phyloP scores from a whole-genome alignment of 1,139 yeast genomes.

The Wickerhamomyces sp. region DNA sequence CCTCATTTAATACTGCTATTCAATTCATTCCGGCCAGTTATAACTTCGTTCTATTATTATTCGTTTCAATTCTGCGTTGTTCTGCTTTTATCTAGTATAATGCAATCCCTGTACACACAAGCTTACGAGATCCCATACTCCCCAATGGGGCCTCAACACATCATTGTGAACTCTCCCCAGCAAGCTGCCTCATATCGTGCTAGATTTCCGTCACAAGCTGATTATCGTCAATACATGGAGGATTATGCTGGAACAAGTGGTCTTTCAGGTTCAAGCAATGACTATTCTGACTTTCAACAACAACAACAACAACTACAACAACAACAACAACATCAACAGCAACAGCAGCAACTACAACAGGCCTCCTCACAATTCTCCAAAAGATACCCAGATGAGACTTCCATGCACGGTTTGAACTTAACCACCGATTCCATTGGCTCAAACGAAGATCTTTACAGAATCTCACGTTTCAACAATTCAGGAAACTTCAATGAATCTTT shows the following conservation, averaged over 20 bases:
- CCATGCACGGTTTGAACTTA: background rate
- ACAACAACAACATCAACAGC: conserved; percentile 1
- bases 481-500: background rate
- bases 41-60: background rate
- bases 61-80: no score
- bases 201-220: conserved; percentile 13
- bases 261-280: conserved; percentile 1
- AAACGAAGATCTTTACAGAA: background rate
- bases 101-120: conserved; percentile 17
- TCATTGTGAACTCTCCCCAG: conserved; percentile 21
- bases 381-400: background rate
- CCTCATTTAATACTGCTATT: background rate
- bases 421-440: background rate
- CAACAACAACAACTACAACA: conserved; percentile 2
- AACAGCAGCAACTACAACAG: background rate
- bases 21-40: background rate
- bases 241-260: conserved; percentile 4
- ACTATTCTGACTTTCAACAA: background rate
- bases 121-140: conserved; percentile 19
- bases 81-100: conserved; percentile 1
- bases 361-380: background rate
- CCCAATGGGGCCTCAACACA: conserved; percentile 20
- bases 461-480: background rate
- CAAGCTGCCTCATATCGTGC: conserved; percentile 4
- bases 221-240: conserved; percentile 11